A percentile compares a stretch with the other conserved stretches of the same genome.
Evolutionary conservation across 2,329 filamentous ascomycete genomes (phyloP).

Genomic region (Fusarium multiceps): DNA sequence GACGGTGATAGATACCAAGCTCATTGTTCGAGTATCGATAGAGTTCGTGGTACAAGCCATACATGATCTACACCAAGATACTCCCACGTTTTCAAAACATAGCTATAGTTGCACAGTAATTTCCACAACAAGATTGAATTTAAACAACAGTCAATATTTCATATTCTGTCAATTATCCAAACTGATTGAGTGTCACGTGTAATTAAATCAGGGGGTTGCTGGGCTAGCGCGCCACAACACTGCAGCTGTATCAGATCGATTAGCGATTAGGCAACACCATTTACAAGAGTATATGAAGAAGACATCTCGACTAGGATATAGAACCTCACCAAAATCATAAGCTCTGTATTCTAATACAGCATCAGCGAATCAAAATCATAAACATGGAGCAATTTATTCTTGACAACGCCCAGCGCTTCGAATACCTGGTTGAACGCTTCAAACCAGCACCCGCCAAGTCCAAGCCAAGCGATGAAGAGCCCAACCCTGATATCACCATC

Average conservation of each 20-base stretch:
- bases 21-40: neutral
- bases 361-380: rapidly evolving
- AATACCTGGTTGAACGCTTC: conserved; percentile 44
- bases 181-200: neutral
- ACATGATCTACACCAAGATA: no score
- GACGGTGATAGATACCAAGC: no score
- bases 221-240: conserved; percentile 29
- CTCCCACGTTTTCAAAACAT: neutral
- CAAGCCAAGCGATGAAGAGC: conserved; percentile 6
- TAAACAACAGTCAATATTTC: neutral
- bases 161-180: neutral
- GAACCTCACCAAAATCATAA: neutral
- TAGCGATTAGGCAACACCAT: conserved; percentile 39
- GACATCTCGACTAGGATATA: neutral
- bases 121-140: neutral
- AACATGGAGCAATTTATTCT: conserved; percentile 51
- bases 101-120: neutral
- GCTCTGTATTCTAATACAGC: neutral
- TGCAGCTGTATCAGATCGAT: conserved; percentile 2
- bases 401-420: conserved; percentile 47
- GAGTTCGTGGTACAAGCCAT: neutral
- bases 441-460: conserved; percentile 37
- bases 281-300: conserved; percentile 12
- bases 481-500: conserved; percentile 50
- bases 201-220: conserved; percentile 20